A percentile compares a stretch with the other conserved stretches of the same genome.
Evolutionary conservation across 169 alveolate species (phyloP).

Genomic region (Plasmodium reichenowi): DNA sequence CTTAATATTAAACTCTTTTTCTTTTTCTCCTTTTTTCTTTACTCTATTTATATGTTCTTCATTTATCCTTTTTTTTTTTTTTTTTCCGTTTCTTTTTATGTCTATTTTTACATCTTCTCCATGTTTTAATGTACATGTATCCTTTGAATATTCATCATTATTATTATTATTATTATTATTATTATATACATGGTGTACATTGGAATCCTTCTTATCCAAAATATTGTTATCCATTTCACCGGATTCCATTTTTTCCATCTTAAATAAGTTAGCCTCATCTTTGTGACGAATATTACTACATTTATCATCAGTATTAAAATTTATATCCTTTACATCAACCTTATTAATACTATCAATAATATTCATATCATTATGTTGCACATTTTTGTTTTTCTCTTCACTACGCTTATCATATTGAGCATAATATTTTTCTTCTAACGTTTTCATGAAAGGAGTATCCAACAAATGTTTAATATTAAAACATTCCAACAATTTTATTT

Average conservation of each 20-base stretch:
- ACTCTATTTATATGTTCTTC: slow-evolving; percentile 1
- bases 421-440: not conserved
- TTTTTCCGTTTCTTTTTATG: not conserved
- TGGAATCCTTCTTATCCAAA: too few relatives aligned
- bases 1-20: not conserved
- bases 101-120: not conserved
- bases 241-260: too few relatives aligned
- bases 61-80: not conserved
- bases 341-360: too few relatives aligned
- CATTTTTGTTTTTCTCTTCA: not conserved
- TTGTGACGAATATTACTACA: too few relatives aligned
- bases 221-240: too few relatives aligned
- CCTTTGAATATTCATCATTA: not conserved
- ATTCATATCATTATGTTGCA: not conserved
- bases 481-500: slow-evolving; percentile 17
- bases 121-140: not conserved
- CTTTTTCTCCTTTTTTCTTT: not conserved
- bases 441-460: slow-evolving; percentile 30
- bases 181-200: too few relatives aligned
- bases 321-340: too few relatives aligned
- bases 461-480: slow-evolving; percentile 7
- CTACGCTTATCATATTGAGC: not conserved
- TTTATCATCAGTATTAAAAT: too few relatives aligned
- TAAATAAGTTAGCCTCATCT: too few relatives aligned
- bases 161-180: too few relatives aligned